Percentiles rank a stretch among this genome's conserved stretches.
Evolutionary conservation across 2,329 filamentous ascomycete species (phyloP).

Genomic region (Penicillium hordei): DNA sequence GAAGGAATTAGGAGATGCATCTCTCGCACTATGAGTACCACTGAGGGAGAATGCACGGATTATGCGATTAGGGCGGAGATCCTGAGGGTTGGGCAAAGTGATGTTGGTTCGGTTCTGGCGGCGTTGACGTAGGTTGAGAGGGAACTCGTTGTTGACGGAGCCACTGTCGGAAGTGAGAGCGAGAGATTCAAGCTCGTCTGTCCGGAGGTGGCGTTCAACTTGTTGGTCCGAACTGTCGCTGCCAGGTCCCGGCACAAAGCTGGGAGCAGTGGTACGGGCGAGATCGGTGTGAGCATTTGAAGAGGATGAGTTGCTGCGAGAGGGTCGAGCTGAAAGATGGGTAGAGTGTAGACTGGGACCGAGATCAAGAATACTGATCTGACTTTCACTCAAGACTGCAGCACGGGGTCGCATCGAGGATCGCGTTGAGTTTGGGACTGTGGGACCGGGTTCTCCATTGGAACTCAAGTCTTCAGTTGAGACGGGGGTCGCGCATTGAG

Average conservation of each 20-base stretch:
- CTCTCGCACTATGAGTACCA: background rate
- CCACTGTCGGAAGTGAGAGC: constrained; percentile 13
- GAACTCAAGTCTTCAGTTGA: background rate
- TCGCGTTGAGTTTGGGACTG: background rate
- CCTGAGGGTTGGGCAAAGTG: background rate
- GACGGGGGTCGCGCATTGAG: background rate
- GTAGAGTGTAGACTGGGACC: constrained; percentile 16
- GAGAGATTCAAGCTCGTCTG: constrained; percentile 6
- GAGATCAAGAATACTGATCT: constrained; percentile 30
- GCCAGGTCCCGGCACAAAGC: background rate
- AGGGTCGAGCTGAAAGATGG: background rate
- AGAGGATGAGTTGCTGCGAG: background rate
- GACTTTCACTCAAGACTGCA: constrained; percentile 21
- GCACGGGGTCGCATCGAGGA: background rate
- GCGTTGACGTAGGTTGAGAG: background rate
- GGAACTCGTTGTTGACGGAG: constrained; percentile 6
- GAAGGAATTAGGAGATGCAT: constrained; percentile 1
- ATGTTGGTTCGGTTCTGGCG: constrained; percentile 2
- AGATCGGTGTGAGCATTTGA: background rate
- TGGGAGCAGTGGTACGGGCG: background rate
- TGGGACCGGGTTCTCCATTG: background rate
- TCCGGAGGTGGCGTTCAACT: background rate
- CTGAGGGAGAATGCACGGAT: background rate
- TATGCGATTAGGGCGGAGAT: background rate
- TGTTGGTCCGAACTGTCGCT: background rate